Evolutionary conservation across 2,329 filamentous ascomycete genomes (phyloP).

Genomic region (Colletotrichum sp.): DNA sequence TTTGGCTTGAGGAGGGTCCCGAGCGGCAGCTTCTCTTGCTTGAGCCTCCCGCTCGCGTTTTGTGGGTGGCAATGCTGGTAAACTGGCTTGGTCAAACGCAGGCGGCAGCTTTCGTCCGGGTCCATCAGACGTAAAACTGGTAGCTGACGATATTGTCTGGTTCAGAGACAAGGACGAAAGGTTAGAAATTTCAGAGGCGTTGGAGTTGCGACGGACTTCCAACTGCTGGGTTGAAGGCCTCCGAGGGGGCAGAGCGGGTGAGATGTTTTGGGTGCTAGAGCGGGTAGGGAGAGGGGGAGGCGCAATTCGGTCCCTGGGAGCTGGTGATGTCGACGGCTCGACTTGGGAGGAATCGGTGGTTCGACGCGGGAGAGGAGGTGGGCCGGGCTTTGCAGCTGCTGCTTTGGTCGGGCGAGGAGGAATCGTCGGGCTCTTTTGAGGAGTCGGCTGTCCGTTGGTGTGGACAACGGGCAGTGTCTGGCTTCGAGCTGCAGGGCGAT

Average conservation of each 20-base stretch:
- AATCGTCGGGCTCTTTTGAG: slow-evolving; percentile 37
- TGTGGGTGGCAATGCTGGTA: slow-evolving; percentile 63
- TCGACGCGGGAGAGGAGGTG: slow-evolving; percentile 44
- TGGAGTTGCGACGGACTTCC: slow-evolving; percentile 56
- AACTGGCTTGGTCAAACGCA: slow-evolving; percentile 57
- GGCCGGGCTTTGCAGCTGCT: slow-evolving; percentile 28
- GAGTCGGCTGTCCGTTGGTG: slow-evolving; percentile 19
- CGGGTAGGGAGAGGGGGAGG: slow-evolving; percentile 42
- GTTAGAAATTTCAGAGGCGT: slow-evolving; percentile 62
- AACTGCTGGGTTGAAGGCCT: slow-evolving; percentile 50
- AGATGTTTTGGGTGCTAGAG: slow-evolving; percentile 40
- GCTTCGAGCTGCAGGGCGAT: slow-evolving; percentile 39
- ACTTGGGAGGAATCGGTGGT: slow-evolving; percentile 31
- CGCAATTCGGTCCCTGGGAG: slow-evolving; percentile 29
- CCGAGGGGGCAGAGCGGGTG: slow-evolving; percentile 57
- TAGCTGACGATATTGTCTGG: slow-evolving; percentile 48
- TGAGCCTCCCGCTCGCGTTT: slow-evolving; percentile 58
- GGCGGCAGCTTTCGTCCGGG: slow-evolving; percentile 59
- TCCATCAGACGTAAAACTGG: slow-evolving; percentile 52
- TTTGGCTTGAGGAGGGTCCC: slow-evolving; percentile 26
- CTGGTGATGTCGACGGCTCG: slow-evolving; percentile 26
- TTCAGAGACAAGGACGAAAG: slow-evolving; percentile 58
- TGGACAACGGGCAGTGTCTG: slow-evolving; percentile 41
- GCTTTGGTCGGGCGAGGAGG: slow-evolving; percentile 40
- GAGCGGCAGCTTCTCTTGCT: slow-evolving; percentile 29